Evolutionary conservation across 495 filamentous ascomycete genomes (phyloP), one percentile per base, ranked within the genome.

Genomic region (Corynascus novoguineensis): DNA sequence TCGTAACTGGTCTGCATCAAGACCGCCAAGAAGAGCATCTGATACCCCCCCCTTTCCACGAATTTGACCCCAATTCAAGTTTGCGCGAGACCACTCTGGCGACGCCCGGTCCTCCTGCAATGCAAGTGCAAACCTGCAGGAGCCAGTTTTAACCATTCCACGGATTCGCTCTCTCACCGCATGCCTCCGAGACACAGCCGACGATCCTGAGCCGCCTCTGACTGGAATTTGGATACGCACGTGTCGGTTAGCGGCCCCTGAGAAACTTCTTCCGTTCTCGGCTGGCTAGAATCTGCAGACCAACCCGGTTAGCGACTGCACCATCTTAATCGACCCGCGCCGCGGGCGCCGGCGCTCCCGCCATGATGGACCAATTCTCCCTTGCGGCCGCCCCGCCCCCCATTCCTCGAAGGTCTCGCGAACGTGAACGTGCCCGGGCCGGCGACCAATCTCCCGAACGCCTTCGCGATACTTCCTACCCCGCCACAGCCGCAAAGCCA

Each of bases 351-450:
- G 51, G 55, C 46, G 59, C 54, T 60, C 44, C 60, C 62, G 60
- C 63, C 62, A 58, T 51, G 40, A 65, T 68, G 66, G 68, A 67
- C 6, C 58, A 55, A 40, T 57, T 60, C 25, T 60, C 57, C 14
- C 50, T 53, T 17, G 49, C 57, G 45, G 41, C 67, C 40, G 50
- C 50, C 48, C 48, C 59, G 25, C 68, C 66, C 45, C 63, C 67
- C 32, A 66, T 64, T 35, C 67, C 68, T 32, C 68, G 68, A 15
- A 64, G 55, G 52, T 59, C 64, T 57, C 68, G 68, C 45, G 68
- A 70, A 37, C 55, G 63, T 53, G 68, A 68, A 27, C 68, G 59
- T 22, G 44, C 32, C 38, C 63, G 63, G 46, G 28, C 59, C 27
- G 47, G 45, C 31, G 63, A 58, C 6, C 52, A 14, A 9, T 50